Conservation (phyloP, 305 asterid genomes). For the Fraxinus floribunda region DNA sequence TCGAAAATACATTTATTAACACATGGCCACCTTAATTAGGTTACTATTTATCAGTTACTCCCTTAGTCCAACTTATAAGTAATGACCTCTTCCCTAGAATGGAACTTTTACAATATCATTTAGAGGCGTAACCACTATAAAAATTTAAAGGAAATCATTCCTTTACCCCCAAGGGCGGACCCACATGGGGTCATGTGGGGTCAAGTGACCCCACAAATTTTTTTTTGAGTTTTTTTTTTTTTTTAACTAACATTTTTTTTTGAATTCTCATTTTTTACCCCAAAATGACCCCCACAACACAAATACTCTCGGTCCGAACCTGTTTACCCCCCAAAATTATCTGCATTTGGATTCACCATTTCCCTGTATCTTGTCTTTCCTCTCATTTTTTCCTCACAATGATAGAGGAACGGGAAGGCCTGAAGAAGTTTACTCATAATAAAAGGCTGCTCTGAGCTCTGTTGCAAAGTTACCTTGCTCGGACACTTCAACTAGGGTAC, state of each 20-base stretch:
- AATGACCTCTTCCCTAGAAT: background rate
- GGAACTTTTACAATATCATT: background rate
- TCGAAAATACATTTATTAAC: background rate
- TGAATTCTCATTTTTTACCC: too few species aligned
- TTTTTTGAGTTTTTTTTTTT: too few species aligned
- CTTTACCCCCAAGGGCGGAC: background rate
- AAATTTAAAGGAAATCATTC: background rate
- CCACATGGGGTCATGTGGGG: too few species aligned
- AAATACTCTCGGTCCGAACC: too few species aligned
- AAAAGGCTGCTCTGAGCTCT: background rate
- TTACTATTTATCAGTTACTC: background rate
- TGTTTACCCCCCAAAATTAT: background rate
- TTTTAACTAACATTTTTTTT: too few species aligned
- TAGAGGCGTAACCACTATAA: background rate
- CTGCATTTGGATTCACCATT: background rate
- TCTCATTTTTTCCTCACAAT: background rate
- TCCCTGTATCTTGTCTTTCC: background rate
- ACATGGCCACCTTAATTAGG: background rate
- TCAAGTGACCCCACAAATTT: too few species aligned
- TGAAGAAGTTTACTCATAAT: background rate
- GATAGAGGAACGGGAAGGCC: background rate
- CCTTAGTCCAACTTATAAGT: background rate
- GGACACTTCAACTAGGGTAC: background rate
- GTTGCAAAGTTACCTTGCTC: background rate
- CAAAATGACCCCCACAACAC: too few species aligned